Percentiles rank a stretch among this genome's conserved stretches.
Conservation (phyloP, 257 asterid species). For the Jacaranda mimosifolia region DNA sequence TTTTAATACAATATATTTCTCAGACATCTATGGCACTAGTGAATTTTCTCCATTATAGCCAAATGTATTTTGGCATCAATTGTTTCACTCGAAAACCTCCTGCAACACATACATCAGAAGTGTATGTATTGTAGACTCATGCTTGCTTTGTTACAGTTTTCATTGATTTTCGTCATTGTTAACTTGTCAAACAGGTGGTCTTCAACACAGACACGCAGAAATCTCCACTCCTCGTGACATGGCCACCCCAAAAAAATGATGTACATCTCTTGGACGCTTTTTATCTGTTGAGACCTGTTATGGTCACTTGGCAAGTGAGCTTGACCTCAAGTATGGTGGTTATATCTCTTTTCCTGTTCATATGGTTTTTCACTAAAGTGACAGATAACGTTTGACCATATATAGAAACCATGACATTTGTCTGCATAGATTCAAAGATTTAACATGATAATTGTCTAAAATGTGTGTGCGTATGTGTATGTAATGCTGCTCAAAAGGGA, state of each 20-base stretch:
- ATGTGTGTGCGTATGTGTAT: too few relatives aligned
- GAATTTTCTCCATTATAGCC: too few relatives aligned
- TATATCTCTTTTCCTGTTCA: neutral
- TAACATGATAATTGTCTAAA: neutral
- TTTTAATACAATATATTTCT: too few relatives aligned
- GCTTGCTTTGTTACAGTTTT: neutral
- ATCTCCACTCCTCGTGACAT: constrained; percentile 41
- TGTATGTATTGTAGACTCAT: neutral
- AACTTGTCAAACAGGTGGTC: constrained; percentile 56
- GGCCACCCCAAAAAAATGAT: constrained; percentile 44
- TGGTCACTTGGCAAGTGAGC: constrained; percentile 4
- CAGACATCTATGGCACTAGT: too few relatives aligned
- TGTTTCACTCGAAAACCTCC: too few relatives aligned
- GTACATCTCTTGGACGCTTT: neutral
- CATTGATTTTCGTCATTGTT: neutral
- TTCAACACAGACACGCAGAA: constrained; percentile 50
- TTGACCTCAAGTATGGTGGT: neutral
- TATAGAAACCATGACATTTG: neutral
- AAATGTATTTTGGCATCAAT: too few relatives aligned
- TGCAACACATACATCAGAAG: neutral
- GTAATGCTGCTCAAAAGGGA: neutral
- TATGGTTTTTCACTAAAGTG: neutral
- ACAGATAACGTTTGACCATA: neutral
- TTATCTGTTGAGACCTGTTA: neutral
- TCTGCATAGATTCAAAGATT: neutral